A percentile compares a stretch with the other conserved stretches of the same genome.
Evolutionary conservation across 2,329 filamentous ascomycete species (phyloP).

Genomic region (Polytolypa hystricis): DNA sequence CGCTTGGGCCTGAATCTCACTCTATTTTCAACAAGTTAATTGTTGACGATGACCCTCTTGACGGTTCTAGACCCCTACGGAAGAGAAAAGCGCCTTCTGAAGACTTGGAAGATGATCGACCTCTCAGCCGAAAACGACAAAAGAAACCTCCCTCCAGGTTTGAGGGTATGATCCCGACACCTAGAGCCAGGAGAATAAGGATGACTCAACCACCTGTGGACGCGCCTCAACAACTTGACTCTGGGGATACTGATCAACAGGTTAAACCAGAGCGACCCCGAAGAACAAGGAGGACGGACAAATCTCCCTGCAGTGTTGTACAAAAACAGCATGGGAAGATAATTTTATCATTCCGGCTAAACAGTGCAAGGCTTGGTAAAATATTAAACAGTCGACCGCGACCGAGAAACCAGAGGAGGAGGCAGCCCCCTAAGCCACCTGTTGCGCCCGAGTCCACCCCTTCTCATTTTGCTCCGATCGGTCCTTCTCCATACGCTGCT

Average conservation of each 20-base stretch:
- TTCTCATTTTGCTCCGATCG: slow-evolving; percentile 51
- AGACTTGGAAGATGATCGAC: slow-evolving; percentile 40
- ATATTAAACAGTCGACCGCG: slow-evolving; percentile 51
- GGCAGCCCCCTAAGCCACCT: slow-evolving; percentile 32
- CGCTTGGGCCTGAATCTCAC: slow-evolving; percentile 57
- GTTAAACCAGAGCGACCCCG: slow-evolving; percentile 55
- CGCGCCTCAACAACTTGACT: slow-evolving; percentile 33
- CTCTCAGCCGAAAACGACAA: slow-evolving; percentile 39
- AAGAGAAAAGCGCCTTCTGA: slow-evolving; percentile 74
- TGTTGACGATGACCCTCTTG: slow-evolving; percentile 60
- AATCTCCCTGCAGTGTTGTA: slow-evolving; percentile 29
- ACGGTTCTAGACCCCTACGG: slow-evolving; percentile 65
- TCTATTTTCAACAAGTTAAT: slow-evolving; percentile 67
- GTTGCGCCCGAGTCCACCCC: slow-evolving; percentile 33
- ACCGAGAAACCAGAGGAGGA: slow-evolving; percentile 42
- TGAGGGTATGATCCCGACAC: slow-evolving; percentile 13
- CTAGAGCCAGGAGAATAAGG: slow-evolving; percentile 3
- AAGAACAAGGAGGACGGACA: slow-evolving; percentile 38
- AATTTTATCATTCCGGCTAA: slow-evolving; percentile 48
- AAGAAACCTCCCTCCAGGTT: slow-evolving; percentile 22
- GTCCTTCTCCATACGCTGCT: slow-evolving; percentile 54
- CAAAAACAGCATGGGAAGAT: slow-evolving; percentile 36
- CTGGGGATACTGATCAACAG: slow-evolving; percentile 25
- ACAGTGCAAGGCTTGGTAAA: slow-evolving; percentile 47
- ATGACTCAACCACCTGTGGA: slow-evolving; percentile 35